Percentiles rank a stretch among this genome's conserved stretches.
These are phyloP conservation scores for Talaromyces sp. DNA, from an alignment of 2,329 filamentous ascomycete species.

Conservation along the genomic window DNA sequence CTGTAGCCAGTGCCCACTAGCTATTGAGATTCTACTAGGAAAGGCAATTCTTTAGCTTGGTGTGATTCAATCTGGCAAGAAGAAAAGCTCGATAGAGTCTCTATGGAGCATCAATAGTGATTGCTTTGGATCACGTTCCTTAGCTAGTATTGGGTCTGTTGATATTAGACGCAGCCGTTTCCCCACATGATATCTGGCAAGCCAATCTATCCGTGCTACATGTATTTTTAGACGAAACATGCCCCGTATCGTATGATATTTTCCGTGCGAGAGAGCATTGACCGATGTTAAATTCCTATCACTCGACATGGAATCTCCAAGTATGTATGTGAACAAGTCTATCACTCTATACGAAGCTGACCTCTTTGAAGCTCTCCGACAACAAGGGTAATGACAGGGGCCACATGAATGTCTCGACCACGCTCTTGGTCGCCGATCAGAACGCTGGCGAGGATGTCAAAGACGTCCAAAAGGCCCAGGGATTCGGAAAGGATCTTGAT, in stretches of 20 bases:
- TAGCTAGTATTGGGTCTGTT: not conserved
- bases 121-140: not conserved
- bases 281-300: not conserved
- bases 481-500: not conserved
- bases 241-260: not conserved
- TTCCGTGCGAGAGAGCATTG: not conserved
- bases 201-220: not conserved
- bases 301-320: not conserved
- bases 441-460: not conserved
- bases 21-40: not conserved
- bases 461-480: not conserved
- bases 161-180: not conserved
- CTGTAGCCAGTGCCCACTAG: not conserved
- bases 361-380: not conserved
- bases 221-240: not conserved
- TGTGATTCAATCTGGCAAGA: not conserved
- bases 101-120: not conserved
- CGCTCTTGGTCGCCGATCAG: not conserved
- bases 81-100: no score
- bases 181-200: not conserved
- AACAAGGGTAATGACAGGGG: not conserved
- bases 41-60: not conserved
- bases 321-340: not conserved
- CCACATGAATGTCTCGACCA: not conserved
- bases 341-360: not conserved